Base-by-base conservation (phyloP, 371 early-diverging fungal species). In the Dinochytrium kinnereticum region DNA sequence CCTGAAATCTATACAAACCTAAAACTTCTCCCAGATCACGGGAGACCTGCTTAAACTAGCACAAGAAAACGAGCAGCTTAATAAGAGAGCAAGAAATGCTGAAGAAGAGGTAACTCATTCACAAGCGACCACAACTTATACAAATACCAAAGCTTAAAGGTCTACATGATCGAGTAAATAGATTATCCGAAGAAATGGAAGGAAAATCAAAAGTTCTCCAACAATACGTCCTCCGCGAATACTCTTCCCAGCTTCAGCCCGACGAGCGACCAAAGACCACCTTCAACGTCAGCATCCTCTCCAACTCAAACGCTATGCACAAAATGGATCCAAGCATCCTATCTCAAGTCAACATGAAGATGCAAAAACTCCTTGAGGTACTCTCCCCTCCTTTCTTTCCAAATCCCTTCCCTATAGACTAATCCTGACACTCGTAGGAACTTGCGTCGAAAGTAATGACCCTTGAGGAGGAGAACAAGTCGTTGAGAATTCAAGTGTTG, bases 281-380 rank as follows among this genome's bases (percentile, higher is more conserved):
- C 13, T 77, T 86, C 70, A 81, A 83, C 74, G 64, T 82, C 34
- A 80, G 76, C 51, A 80, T 81, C 21, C 72, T 87, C 19, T 78
- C 82, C 13, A 82, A 68, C 49, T 17, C 68, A 21, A 36, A 76
- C 2, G 84, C 85, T 19, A 82, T 87, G 82, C 80, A 82, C 36
- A 79, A 81, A 37, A 72, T 84, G 76, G 85, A 87, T 72, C 87
- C 86, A 0, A 73, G 53, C 21, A 40, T 80, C 3, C 65, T 87
- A 44, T 55, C 85, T 0, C 79, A 84, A 66, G 82, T 87, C 36
- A 86, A 86, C 66, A 69, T 78, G n/a, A 85, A 84, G 69, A 82
- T 87, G 82, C 87, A 87, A 64, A 85, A 82, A 75, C 77, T 87
- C 28, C 72, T 87, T 13, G 87, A 86, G 76, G 87, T 82, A 24